These are phyloP conservation scores for Coemansia sp. DNA, from an alignment of 192 early-diverging fungal genomes.

Conservation along the genomic window DNA sequence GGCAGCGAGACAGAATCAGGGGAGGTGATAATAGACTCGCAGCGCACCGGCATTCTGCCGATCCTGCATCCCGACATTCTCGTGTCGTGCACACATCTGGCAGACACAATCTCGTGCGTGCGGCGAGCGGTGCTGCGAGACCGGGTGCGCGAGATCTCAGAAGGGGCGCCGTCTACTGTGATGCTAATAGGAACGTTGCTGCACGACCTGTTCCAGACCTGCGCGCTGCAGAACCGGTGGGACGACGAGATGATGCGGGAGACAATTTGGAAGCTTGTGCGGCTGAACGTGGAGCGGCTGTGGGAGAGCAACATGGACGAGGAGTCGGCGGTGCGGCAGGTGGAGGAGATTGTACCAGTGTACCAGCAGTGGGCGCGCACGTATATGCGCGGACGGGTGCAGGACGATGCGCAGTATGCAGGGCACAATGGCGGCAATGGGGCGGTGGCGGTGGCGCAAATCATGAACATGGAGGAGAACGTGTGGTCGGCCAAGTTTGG, in stretches of 20 bases:
- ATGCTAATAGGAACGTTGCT: slow-evolving; percentile 79
- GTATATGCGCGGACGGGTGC: slow-evolving; percentile 39
- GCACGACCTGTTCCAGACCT: slow-evolving; percentile 77
- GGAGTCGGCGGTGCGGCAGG: slow-evolving; percentile 44
- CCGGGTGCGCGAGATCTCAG: slow-evolving; percentile 54
- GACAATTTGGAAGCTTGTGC: slow-evolving; percentile 57
- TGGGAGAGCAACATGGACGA: slow-evolving; percentile 70
- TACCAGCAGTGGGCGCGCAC: slow-evolving; percentile 57
- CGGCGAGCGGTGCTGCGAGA: slow-evolving; percentile 77
- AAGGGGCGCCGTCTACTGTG: slow-evolving; percentile 54
- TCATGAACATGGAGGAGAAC: slow-evolving; percentile 87
- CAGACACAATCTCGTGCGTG: slow-evolving; percentile 75
- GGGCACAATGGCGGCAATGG: slow-evolving; percentile 10
- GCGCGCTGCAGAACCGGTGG: slow-evolving; percentile 63
- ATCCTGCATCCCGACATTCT: slow-evolving; percentile 82
- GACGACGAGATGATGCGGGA: slow-evolving; percentile 47
- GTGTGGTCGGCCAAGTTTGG: slow-evolving; percentile 92
- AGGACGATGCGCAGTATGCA: slow-evolving; percentile 19
- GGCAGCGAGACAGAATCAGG: slow-evolving; percentile 1
- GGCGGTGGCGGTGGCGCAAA: slow-evolving; percentile 60
- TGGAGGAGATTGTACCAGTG: slow-evolving; percentile 57
- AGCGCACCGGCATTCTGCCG: slow-evolving; percentile 54
- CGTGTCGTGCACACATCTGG: slow-evolving; percentile 70
- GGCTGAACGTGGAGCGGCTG: slow-evolving; percentile 61
- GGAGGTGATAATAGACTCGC: slow-evolving; percentile 58